Conservation (phyloP, 2,329 filamentous ascomycete genomes). For the Trichophyton verrucosum region DNA sequence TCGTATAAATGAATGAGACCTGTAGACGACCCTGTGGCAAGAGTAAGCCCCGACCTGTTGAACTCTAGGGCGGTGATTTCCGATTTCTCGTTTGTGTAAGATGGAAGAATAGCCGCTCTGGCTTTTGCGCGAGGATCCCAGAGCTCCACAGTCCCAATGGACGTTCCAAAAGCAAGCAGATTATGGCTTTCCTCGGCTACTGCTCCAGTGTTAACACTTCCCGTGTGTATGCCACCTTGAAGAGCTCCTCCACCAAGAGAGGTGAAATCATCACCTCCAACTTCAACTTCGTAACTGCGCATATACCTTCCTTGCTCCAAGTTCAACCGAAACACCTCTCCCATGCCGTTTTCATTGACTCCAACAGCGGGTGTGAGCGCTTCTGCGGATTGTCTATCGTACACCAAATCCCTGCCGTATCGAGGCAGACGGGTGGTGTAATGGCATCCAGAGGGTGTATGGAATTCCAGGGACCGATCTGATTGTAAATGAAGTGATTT, state of each 20-base stretch:
- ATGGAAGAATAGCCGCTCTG: conserved; percentile 63
- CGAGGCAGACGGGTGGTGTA: conserved; percentile 80
- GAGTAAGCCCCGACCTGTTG: conserved; percentile 65
- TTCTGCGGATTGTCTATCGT: conserved; percentile 71
- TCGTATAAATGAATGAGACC: conserved; percentile 88
- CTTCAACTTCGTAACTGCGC: conserved; percentile 83
- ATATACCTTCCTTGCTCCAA: conserved; percentile 87
- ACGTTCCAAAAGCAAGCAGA: conserved; percentile 83
- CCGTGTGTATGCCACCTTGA: conserved; percentile 75
- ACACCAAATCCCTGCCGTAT: conserved; percentile 81
- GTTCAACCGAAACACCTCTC: conserved; percentile 87
- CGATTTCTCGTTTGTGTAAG: conserved; percentile 33
- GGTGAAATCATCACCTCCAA: conserved; percentile 66
- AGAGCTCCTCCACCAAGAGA: conserved; percentile 57
- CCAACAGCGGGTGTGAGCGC: conserved; percentile 79
- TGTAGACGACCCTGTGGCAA: conserved; percentile 76
- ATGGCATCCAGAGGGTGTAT: conserved; percentile 77
- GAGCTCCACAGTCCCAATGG: conserved; percentile 88
- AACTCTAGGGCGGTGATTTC: conserved; percentile 85
- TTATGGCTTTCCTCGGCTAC: conserved; percentile 85
- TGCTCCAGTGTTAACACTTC: conserved; percentile 75
- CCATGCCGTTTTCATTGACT: conserved; percentile 69
- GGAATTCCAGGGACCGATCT: conserved; percentile 84
- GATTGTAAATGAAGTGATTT: conserved; percentile 90
- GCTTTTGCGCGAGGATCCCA: conserved; percentile 84